A percentile compares a stretch with the other conserved stretches of the same genome.
Evolutionary conservation across 169 alveolate genomes (phyloP).

Genomic region (Plasmodium yoelii): DNA sequence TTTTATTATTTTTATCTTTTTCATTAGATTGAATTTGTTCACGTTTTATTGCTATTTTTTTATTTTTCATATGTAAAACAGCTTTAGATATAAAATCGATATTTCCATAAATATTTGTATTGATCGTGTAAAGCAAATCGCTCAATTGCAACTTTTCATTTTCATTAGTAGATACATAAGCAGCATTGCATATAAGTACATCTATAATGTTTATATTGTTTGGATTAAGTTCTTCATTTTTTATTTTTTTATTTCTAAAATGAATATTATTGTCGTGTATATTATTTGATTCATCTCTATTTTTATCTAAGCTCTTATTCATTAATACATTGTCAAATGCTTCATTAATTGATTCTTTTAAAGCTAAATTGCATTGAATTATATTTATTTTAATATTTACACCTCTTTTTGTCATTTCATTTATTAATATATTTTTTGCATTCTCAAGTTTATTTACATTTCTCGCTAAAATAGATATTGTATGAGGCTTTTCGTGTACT

Average conservation of each 20-base stretch:
- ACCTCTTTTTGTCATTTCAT: slow-evolving; percentile 3
- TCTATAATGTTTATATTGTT: slow-evolving; percentile 17
- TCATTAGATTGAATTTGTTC: too few species aligned
- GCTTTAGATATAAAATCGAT: slow-evolving; percentile 51
- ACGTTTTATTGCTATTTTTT: background rate
- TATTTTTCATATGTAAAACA: slow-evolving; percentile 27
- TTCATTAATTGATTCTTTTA: slow-evolving; percentile 49
- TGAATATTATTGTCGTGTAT: background rate
- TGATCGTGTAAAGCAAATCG: slow-evolving; percentile 56
- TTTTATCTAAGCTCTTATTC: slow-evolving; percentile 33
- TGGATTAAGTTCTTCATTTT: slow-evolving; percentile 1
- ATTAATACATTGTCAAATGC: slow-evolving; percentile 36
- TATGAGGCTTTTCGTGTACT: slow-evolving; percentile 34
- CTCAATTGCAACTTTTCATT: slow-evolving; percentile 26
- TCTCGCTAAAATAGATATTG: slow-evolving; percentile 34
- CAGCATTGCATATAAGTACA: slow-evolving; percentile 73
- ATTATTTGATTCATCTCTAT: slow-evolving; percentile 13
- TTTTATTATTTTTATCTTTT: too few species aligned
- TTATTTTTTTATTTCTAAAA: background rate
- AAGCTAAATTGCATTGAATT: slow-evolving; percentile 29
- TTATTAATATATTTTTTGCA: slow-evolving; percentile 27
- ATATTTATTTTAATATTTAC: slow-evolving; percentile 33
- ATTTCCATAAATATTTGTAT: slow-evolving; percentile 55
- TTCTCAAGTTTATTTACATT: slow-evolving; percentile 32
- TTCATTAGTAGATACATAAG: slow-evolving; percentile 60